These are phyloP conservation scores for Entrophospora sp. DNA, from an alignment of 192 early-diverging fungal species.

Conservation along the genomic window DNA sequence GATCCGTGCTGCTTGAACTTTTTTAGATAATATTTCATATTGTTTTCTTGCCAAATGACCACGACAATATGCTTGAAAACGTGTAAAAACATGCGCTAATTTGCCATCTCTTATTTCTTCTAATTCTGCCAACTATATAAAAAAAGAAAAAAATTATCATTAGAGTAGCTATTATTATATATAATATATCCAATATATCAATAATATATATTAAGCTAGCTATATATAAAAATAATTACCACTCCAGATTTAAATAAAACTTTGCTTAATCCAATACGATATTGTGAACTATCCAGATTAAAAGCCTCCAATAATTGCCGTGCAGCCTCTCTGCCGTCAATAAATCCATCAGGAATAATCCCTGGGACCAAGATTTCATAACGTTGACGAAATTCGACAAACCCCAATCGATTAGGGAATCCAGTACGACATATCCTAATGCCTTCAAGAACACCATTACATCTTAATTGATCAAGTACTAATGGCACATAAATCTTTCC, in stretches of 20 bases:
- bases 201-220: too few species aligned
- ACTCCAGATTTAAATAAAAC: conserved; percentile 96
- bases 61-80: conserved; percentile 82
- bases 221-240: conserved; percentile 36
- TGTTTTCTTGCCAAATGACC: conserved; percentile 75
- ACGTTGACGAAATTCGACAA: conserved; percentile 87
- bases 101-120: conserved; percentile 85
- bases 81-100: conserved; percentile 71
- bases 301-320: conserved; percentile 69
- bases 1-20: conserved; percentile 81
- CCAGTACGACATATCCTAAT: conserved; percentile 94
- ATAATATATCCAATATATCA: too few species aligned
- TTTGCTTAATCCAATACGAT: conserved; percentile 84
- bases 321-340: conserved; percentile 83
- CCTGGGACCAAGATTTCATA: conserved; percentile 86
- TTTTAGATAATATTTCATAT: conserved; percentile 30
- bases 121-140: conserved; percentile 68
- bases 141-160: too few species aligned
- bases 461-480: conserved; percentile 88
- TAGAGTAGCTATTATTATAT: too few species aligned
- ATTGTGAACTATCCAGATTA: conserved; percentile 71
- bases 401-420: conserved; percentile 86
- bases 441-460: conserved; percentile 96
- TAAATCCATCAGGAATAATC: conserved; percentile 70
- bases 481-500: conserved; percentile 74